Conservation (phyloP, 768 basidiomycete species). For the Naganishia antarctica region DNA sequence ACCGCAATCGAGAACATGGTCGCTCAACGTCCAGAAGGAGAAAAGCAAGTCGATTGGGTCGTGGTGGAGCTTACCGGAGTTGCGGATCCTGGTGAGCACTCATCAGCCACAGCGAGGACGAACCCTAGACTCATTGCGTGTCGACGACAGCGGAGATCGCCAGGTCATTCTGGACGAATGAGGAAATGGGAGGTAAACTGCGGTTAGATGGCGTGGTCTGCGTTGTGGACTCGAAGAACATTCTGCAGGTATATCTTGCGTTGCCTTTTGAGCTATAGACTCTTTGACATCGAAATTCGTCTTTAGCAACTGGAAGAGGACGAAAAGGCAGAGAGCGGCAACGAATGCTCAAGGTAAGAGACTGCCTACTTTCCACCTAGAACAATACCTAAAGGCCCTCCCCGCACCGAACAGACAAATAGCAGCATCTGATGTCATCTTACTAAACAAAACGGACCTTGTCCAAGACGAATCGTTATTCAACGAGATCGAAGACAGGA, state of each 20-base stretch:
- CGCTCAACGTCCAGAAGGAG: constrained; percentile 30
- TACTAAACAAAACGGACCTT: constrained; percentile 88
- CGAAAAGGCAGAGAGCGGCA: constrained; percentile 50
- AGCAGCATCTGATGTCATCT: constrained; percentile 80
- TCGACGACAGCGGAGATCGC: constrained; percentile 42
- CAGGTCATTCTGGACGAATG: constrained; percentile 52
- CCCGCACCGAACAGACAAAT: constrained; percentile 57
- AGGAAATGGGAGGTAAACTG: constrained; percentile 51
- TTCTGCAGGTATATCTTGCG: constrained; percentile 57
- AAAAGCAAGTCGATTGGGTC: constrained; percentile 81
- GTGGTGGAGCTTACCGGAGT: constrained; percentile 91
- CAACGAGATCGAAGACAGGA: constrained; percentile 56
- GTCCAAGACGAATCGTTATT: constrained; percentile 54
- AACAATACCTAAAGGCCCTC: neutral
- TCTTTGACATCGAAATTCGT: neutral
- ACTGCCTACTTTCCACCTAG: neutral
- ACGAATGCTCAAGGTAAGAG: constrained; percentile 10
- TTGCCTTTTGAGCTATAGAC: no score
- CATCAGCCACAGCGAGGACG: no score
- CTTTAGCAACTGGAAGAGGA: constrained; percentile 81
- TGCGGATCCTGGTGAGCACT: constrained; percentile 75
- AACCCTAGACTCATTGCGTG: no score
- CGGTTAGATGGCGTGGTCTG: constrained; percentile 77
- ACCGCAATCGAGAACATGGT: constrained; percentile 84
- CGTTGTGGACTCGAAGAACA: constrained; percentile 84